phyloP scores from a whole-genome alignment of 352 stramenopile species.

The Globisporangium cylindrosporum region DNA sequence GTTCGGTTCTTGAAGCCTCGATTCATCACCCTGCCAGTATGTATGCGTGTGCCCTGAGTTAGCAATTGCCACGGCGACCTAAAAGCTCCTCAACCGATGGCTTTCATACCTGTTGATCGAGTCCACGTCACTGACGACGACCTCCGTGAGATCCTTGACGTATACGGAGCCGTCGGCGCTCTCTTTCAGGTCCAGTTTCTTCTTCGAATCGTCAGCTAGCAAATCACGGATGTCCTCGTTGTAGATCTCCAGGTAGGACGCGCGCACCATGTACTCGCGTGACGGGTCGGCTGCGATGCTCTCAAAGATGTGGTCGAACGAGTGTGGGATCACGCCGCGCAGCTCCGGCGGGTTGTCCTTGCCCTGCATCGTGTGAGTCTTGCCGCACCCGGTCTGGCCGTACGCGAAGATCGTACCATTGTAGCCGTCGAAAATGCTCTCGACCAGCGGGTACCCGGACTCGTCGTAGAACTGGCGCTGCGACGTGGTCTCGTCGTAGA shows the following conservation, averaged over 20 bases:
- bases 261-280: slow-evolving; percentile 80
- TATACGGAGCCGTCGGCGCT: slow-evolving; percentile 76
- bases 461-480: slow-evolving; percentile 87
- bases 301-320: slow-evolving; percentile 87
- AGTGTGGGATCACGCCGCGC: slow-evolving; percentile 77
- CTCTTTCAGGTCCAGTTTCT: slow-evolving; percentile 87
- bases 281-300: slow-evolving; percentile 68
- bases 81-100: background rate
- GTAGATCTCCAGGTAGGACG: slow-evolving; percentile 95
- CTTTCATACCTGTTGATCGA: slow-evolving; percentile 56
- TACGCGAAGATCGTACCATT: slow-evolving; percentile 93
- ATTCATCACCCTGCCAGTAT: slow-evolving; percentile 48
- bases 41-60: background rate
- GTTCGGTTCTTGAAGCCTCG: slow-evolving; percentile 85
- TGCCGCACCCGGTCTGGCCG: slow-evolving; percentile 82
- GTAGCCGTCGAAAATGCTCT: slow-evolving; percentile 90
- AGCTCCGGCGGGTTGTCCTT: slow-evolving; percentile 72
- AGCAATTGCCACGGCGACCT: background rate
- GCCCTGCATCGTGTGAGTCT: slow-evolving; percentile 86
- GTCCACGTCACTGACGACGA: slow-evolving; percentile 74
- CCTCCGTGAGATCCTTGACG: slow-evolving; percentile 87
- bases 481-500: slow-evolving; percentile 87
- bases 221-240: slow-evolving; percentile 94
- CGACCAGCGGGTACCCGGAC: slow-evolving; percentile 81
- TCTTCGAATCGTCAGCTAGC: slow-evolving; percentile 73